Percentiles rank a stretch among this genome's conserved stretches.
These are phyloP conservation scores for Pyrenophora tritici-repentis DNA, from an alignment of 2,329 filamentous ascomycete species.

Conservation along the genomic window DNA sequence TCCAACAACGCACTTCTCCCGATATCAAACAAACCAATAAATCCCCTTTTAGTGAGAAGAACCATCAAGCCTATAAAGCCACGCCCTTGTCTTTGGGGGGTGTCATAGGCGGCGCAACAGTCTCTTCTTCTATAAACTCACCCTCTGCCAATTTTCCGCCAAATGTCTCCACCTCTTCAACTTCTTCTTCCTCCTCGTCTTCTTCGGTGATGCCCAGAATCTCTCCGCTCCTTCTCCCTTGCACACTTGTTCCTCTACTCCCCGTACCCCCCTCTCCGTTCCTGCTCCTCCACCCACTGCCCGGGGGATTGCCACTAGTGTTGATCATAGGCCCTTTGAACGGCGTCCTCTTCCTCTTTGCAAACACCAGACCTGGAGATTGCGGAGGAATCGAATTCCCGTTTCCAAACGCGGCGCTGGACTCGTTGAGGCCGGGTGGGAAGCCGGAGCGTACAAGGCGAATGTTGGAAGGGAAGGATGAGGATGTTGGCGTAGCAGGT, in stretches of 20 bases:
- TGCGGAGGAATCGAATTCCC: constrained; percentile 57
- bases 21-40: neutral
- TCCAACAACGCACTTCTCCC: neutral
- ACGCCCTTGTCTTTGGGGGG: constrained; percentile 4
- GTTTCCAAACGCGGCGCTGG: constrained; percentile 53
- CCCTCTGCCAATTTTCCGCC: constrained; percentile 52
- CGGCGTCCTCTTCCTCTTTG: constrained; percentile 77
- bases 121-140: constrained; percentile 40
- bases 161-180: constrained; percentile 65
- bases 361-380: constrained; percentile 70
- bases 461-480: constrained; percentile 82
- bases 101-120: constrained; percentile 5
- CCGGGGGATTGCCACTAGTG: constrained; percentile 37
- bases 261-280: constrained; percentile 16
- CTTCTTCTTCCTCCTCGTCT: constrained; percentile 53
- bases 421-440: constrained; percentile 36
- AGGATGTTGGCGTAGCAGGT: constrained; percentile 77
- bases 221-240: constrained; percentile 73
- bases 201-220: constrained; percentile 64
- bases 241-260: constrained; percentile 59
- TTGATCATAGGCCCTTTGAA: constrained; percentile 77
- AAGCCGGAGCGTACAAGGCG: constrained; percentile 70
- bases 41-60: neutral
- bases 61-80: neutral
- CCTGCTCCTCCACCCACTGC: constrained; percentile 7